Conservation (phyloP, 2,329 filamentous ascomycete species). For the Sclerotinia subarctica region DNA sequence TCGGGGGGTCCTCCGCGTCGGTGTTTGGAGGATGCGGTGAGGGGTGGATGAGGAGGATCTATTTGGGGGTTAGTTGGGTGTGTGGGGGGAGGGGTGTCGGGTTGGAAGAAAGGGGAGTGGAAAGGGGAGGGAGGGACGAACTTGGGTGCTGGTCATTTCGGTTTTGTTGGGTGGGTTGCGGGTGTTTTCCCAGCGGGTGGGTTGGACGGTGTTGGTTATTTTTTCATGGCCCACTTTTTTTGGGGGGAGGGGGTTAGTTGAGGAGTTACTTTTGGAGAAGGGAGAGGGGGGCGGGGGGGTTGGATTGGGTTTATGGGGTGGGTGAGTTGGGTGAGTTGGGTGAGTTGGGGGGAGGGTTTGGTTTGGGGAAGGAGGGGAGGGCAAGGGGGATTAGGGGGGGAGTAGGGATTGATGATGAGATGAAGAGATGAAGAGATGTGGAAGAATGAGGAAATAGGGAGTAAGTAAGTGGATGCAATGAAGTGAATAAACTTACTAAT, state of each 20-base stretch:
- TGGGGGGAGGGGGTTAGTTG: background rate
- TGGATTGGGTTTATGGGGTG: too few species aligned
- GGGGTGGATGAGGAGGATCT: constrained; percentile 67
- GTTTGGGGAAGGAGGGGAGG: too few species aligned
- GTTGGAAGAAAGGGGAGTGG: too few species aligned
- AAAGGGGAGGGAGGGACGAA: background rate
- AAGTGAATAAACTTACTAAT: constrained; percentile 38
- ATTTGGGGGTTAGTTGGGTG: constrained; percentile 27
- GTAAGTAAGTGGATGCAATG: too few species aligned
- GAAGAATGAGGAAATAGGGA: background rate
- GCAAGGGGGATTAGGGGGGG: background rate
- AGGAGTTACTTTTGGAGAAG: too few species aligned
- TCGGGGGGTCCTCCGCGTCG: constrained; percentile 61
- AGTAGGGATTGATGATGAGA: background rate
- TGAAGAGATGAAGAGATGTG: too few species aligned
- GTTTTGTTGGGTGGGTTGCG: constrained; percentile 67
- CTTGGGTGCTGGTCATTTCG: constrained; percentile 67
- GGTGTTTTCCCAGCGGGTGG: constrained; percentile 64
- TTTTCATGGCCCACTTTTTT: constrained; percentile 65
- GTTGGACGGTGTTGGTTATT: constrained; percentile 72
- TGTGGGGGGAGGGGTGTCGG: background rate
- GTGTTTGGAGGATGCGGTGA: constrained; percentile 73
- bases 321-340: too few species aligned
- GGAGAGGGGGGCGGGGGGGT: too few species aligned
- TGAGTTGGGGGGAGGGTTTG: too few species aligned